phyloP scores from a whole-genome alignment of 1,139 yeast species.

The Saccharomyces hybrid region DNA sequence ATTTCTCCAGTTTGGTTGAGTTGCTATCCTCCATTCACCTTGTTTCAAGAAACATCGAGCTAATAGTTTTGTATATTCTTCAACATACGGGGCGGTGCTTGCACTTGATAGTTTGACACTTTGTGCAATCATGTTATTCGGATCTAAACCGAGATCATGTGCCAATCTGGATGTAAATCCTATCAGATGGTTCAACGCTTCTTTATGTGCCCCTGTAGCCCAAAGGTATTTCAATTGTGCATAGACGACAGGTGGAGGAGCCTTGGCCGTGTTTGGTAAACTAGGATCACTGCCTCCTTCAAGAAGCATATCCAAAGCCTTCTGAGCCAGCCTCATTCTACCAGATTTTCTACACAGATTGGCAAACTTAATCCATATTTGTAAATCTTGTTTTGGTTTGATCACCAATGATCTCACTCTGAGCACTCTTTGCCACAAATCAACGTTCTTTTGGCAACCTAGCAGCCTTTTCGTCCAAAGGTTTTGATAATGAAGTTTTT shows the following conservation, averaged over 20 bases:
- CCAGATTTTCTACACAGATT: slow-evolving; percentile 93
- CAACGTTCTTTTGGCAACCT: slow-evolving; percentile 95
- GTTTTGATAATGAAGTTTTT: slow-evolving; percentile 68
- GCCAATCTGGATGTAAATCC: slow-evolving; percentile 92
- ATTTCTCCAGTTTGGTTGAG: slow-evolving; percentile 71
- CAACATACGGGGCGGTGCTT: slow-evolving; percentile 75
- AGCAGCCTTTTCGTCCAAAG: slow-evolving; percentile 91
- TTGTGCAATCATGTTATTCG: slow-evolving; percentile 78
- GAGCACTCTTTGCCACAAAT: slow-evolving; percentile 95
- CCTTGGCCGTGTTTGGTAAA: slow-evolving; percentile 62
- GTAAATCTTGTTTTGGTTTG: slow-evolving; percentile 94
- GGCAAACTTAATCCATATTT: slow-evolving; percentile 97
- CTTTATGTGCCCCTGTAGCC: slow-evolving; percentile 87
- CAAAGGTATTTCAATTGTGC: slow-evolving; percentile 96
- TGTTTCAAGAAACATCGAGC: slow-evolving; percentile 95
- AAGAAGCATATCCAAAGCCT: slow-evolving; percentile 69
- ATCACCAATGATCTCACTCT: slow-evolving; percentile 93
- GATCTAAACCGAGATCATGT: slow-evolving; percentile 72
- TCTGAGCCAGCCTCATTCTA: slow-evolving; percentile 84
- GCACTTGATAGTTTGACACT: slow-evolving; percentile 20
- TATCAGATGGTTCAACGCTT: slow-evolving; percentile 76
- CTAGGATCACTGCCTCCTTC: slow-evolving; percentile 43
- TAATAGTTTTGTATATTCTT: slow-evolving; percentile 76
- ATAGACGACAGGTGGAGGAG: slow-evolving; percentile 94
- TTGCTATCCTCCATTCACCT: slow-evolving; percentile 95